These are phyloP conservation scores for Syncephalastrum sp. DNA, from an alignment of 371 early-diverging fungal species.

Conservation along the genomic window DNA sequence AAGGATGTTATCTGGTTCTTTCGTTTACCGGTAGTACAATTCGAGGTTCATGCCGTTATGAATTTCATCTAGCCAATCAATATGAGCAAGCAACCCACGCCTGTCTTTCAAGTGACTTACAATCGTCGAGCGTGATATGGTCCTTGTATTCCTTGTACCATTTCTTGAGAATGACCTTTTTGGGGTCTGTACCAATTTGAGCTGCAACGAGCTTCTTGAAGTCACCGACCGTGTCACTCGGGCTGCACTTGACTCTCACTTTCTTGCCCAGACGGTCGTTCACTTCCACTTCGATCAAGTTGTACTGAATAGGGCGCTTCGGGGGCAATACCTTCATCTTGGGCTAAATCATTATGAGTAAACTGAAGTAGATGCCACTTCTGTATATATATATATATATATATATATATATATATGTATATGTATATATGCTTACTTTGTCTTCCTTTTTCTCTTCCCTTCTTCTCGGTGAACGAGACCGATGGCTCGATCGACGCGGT, in stretches of 20 bases:
- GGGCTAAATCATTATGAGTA: constrained; percentile 1
- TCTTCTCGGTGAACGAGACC: constrained; percentile 15
- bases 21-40: constrained; percentile 64
- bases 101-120: constrained; percentile 35
- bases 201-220: constrained; percentile 92
- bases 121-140: constrained; percentile 91
- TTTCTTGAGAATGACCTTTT: constrained; percentile 92
- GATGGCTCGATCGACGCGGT: constrained; percentile 14
- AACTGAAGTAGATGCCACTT: neutral
- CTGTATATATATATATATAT: neutral
- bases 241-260: constrained; percentile 84
- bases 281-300: constrained; percentile 68
- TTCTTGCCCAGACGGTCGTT: constrained; percentile 95
- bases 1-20: no score
- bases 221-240: constrained; percentile 87
- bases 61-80: constrained; percentile 67
- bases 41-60: constrained; percentile 93
- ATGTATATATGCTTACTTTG: constrained; percentile 1
- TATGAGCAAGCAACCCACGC: constrained; percentile 1
- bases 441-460: constrained; percentile 1
- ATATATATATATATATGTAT: neutral
- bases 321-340: constrained; percentile 12
- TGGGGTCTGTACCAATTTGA: constrained; percentile 89
- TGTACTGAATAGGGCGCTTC: constrained; percentile 26
- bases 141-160: constrained; percentile 92